phyloP scores from a whole-genome alignment of 2,329 filamentous ascomycete genomes.

The Xylaria polymorpha region DNA sequence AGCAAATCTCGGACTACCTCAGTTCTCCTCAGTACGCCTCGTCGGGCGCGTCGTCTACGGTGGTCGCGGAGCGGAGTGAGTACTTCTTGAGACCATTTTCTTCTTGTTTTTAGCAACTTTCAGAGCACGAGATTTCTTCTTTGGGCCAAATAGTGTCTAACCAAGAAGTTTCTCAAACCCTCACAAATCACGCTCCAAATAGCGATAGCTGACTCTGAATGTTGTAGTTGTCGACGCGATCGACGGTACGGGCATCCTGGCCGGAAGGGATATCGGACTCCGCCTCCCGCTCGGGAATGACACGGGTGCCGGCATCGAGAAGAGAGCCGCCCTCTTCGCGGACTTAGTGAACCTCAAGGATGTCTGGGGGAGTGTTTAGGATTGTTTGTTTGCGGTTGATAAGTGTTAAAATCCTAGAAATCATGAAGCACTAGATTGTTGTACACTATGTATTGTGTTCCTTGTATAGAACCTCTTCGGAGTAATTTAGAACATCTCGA shows the following conservation, averaged over 20 bases:
- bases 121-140: too few species aligned
- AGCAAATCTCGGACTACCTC: slow-evolving; percentile 27
- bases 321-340: slow-evolving; percentile 23
- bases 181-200: too few species aligned
- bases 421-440: background rate
- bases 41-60: slow-evolving; percentile 24
- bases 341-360: slow-evolving; percentile 20
- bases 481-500: background rate
- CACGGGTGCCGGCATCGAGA: slow-evolving; percentile 21
- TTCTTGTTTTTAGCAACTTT: too few species aligned
- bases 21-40: slow-evolving; percentile 7
- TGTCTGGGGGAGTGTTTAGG: slow-evolving; percentile 33
- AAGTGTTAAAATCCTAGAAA: background rate
- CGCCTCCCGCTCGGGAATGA: slow-evolving; percentile 37
- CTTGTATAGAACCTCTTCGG: background rate
- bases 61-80: slow-evolving; percentile 37
- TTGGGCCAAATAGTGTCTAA: too few species aligned
- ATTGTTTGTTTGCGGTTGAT: background rate
- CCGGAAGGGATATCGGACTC: slow-evolving; percentile 37
- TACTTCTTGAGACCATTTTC: too few species aligned
- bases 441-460: background rate
- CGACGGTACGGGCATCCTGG: slow-evolving; percentile 43
- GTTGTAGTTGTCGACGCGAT: slow-evolving; percentile 41
- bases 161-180: too few species aligned
- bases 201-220: too few species aligned